Evolutionary conservation across 208 protist species (phyloP).

Genomic region (Trypanosoma vivax): DNA sequence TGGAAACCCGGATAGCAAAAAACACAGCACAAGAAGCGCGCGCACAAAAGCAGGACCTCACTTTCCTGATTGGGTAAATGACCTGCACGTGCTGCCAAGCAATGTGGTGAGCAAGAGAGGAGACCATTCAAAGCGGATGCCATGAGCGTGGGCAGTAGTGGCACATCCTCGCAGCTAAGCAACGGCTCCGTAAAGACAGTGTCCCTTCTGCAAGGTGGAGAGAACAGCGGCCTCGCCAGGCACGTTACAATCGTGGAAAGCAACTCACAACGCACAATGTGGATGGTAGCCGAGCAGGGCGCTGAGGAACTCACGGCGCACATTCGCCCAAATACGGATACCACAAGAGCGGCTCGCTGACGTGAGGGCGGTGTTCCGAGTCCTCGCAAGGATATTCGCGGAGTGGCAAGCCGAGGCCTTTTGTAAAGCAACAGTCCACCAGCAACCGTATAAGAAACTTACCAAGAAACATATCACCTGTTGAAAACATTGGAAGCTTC

Average conservation of each 20-base stretch:
- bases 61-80: slow-evolving; percentile 52
- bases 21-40: slow-evolving; percentile 49
- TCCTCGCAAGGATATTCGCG: neutral
- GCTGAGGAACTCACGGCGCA: too few species aligned
- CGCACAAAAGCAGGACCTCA: slow-evolving; percentile 37
- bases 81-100: slow-evolving; percentile 71
- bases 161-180: slow-evolving; percentile 38
- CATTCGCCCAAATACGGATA: too few species aligned
- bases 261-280: slow-evolving; percentile 37
- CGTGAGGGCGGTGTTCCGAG: slow-evolving; percentile 31
- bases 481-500: slow-evolving; percentile 33
- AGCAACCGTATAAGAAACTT: slow-evolving; percentile 53
- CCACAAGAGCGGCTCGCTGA: slow-evolving; percentile 58
- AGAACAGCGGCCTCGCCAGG: slow-evolving; percentile 55
- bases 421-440: slow-evolving; percentile 84
- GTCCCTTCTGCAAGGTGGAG: slow-evolving; percentile 40
- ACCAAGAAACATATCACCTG: slow-evolving; percentile 26
- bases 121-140: slow-evolving; percentile 76
- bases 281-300: slow-evolving; percentile 2
- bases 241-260: slow-evolving; percentile 42
- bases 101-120: slow-evolving; percentile 62
- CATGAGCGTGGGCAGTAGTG: slow-evolving; percentile 63
- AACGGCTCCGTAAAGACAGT: slow-evolving; percentile 67
- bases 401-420: slow-evolving; percentile 43
- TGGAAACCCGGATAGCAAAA: slow-evolving; percentile 42